Conservation (phyloP, 2,329 filamentous ascomycete genomes). For the Pyrenochaeta sp. region DNA sequence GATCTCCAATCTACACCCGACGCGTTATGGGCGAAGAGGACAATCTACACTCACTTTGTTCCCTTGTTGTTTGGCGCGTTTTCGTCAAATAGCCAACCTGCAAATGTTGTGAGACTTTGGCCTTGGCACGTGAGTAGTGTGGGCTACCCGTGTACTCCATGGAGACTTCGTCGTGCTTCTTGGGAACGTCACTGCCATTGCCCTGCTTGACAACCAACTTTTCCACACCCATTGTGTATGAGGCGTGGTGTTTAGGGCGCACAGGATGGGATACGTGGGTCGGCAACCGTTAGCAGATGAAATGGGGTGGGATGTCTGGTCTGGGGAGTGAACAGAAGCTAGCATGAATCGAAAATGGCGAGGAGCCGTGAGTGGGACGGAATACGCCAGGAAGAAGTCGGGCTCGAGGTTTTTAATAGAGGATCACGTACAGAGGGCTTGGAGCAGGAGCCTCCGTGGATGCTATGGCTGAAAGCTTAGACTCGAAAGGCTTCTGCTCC, state of each 20-base stretch:
- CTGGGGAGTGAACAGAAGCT: too few species aligned
- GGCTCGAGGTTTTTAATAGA: constrained; percentile 32
- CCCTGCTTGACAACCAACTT: constrained; percentile 73
- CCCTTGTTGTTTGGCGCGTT: constrained; percentile 70
- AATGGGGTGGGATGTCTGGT: too few species aligned
- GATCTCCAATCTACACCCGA: constrained; percentile 4
- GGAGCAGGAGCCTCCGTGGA: constrained; percentile 38
- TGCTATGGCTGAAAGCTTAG: constrained; percentile 32
- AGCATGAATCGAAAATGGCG: constrained; percentile 1
- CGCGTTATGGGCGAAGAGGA: constrained; percentile 1
- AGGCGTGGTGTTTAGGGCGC: neutral
- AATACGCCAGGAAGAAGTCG: constrained; percentile 15
- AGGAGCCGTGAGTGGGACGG: constrained; percentile 5
- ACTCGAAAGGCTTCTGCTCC: constrained; percentile 25
- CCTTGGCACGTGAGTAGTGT: neutral
- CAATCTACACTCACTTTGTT: constrained; percentile 67
- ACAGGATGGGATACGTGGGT: neutral
- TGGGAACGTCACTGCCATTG: constrained; percentile 67
- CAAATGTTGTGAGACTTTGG: constrained; percentile 16
- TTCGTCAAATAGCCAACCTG: constrained; percentile 76
- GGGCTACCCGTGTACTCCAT: constrained; percentile 82
- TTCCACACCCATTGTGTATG: constrained; percentile 64
- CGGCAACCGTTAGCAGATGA: neutral
- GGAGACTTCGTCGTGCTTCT: constrained; percentile 74
- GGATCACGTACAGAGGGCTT: constrained; percentile 17